Percentiles rank a stretch among this genome's conserved stretches.
Conservation (phyloP, 345 rosid genomes). For the Excoecaria agallocha region DNA sequence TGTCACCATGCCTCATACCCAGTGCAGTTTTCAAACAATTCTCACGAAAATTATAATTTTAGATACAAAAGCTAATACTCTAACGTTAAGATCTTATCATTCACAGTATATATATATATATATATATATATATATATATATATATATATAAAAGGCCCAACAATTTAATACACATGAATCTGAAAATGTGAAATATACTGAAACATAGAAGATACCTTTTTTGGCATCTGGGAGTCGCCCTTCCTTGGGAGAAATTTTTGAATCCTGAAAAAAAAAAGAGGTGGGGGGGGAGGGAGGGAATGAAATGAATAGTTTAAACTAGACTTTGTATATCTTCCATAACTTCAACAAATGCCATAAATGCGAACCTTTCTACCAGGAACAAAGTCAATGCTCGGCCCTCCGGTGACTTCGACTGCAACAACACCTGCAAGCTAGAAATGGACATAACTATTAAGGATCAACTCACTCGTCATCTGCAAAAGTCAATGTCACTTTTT, state of each 20-base stretch:
- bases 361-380: conserved; percentile 79
- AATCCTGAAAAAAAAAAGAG: conserved; percentile 51
- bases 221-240: conserved; percentile 94
- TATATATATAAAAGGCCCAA: neutral
- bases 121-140: too few relatives aligned
- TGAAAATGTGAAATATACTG: neutral
- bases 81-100: neutral
- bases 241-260: conserved; percentile 61
- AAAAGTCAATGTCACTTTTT: neutral
- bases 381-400: conserved; percentile 73
- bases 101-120: too few relatives aligned
- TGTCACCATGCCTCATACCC: neutral
- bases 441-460: conserved; percentile 2
- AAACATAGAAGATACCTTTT: conserved; percentile 44
- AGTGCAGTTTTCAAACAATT: neutral
- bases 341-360: conserved; percentile 13
- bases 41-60: neutral
- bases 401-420: conserved; percentile 96
- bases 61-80: neutral
- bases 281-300: too few relatives aligned
- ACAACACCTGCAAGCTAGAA: conserved; percentile 91
- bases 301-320: conserved; percentile 18
- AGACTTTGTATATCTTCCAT: conserved; percentile 13
- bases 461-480: conserved; percentile 1
- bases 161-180: neutral